phyloP scores from a whole-genome alignment of 2,329 filamentous ascomycete species.

The Colletotrichum theobromicola region DNA sequence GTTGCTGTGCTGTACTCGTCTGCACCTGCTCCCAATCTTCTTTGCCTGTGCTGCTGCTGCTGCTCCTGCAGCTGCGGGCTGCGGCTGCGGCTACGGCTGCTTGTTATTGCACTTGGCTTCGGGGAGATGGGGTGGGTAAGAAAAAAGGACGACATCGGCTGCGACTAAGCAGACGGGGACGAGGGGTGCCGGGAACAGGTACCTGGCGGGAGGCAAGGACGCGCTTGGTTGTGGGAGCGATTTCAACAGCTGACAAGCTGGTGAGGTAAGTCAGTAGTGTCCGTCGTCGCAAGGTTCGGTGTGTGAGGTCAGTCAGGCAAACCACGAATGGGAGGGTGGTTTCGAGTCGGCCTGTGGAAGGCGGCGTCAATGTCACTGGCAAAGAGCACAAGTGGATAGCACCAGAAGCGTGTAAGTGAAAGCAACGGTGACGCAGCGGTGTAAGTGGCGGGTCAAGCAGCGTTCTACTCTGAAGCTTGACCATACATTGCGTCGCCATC shows the following conservation, averaged over 20 bases:
- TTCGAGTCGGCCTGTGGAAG: neutral
- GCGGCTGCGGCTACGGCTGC: neutral
- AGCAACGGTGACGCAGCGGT: slow-evolving; percentile 7
- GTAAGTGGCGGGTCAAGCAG: slow-evolving; percentile 17
- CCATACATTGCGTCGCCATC: neutral
- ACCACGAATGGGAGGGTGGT: neutral
- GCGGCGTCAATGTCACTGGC: slow-evolving; percentile 1
- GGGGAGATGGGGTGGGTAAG: neutral
- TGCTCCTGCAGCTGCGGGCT: neutral
- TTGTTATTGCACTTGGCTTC: neutral
- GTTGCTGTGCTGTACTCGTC: neutral
- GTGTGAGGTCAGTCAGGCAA: neutral
- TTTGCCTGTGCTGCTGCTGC: neutral
- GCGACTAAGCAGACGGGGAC: slow-evolving; percentile 4
- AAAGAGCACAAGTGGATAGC: neutral
- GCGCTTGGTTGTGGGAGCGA: neutral
- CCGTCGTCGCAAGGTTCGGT: slow-evolving; percentile 3
- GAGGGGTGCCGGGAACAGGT: slow-evolving; percentile 1
- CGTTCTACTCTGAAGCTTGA: neutral
- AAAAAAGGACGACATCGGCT: slow-evolving; percentile 1
- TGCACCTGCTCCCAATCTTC: neutral
- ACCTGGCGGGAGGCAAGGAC: slow-evolving; percentile 2
- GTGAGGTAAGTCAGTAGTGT: slow-evolving; percentile 8
- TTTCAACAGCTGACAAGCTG: slow-evolving; percentile 17
- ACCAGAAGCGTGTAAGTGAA: neutral